These are phyloP conservation scores for Magnusiomyces tetraspermus DNA, from an alignment of 1,139 yeast genomes.

Conservation along the genomic window DNA sequence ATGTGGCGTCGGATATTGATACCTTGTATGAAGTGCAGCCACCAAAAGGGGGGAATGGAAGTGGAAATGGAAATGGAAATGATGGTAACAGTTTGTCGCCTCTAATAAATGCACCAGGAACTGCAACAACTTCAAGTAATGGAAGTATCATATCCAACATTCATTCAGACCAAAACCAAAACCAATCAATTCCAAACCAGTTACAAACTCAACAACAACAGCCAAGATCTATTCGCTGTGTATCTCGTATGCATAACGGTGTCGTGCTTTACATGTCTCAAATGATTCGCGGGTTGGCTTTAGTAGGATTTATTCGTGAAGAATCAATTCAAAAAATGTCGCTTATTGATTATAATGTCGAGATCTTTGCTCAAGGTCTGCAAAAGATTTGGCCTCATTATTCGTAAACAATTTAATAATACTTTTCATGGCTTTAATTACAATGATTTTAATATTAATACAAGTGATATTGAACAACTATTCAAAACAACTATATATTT, in stretches of 20 bases:
- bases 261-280: conserved; percentile 73
- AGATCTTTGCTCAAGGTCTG: conserved; percentile 66
- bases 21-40: conserved; percentile 25
- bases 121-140: not conserved
- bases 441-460: not conserved
- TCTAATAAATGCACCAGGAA: not conserved
- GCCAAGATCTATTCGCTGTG: conserved; percentile 38
- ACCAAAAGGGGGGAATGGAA: conserved; percentile 2
- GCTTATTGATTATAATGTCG: conserved; percentile 81
- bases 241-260: conserved; percentile 73
- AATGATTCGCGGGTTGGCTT: conserved; percentile 86
- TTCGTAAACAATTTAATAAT: no score
- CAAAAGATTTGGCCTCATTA: conserved; percentile 57
- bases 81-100: not conserved
- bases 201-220: not conserved
- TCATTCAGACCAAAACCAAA: not conserved
- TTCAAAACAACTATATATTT: not conserved
- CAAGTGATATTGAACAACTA: not conserved
- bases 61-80: no score
- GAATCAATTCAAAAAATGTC: conserved; percentile 45
- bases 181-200: not conserved
- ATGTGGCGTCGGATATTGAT: conserved; percentile 82
- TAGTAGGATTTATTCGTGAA: conserved; percentile 75
- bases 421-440: no score
- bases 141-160: not conserved